These are phyloP conservation scores for Globisporangium recalcitrans DNA, from an alignment of 352 stramenopile species.

Conservation along the genomic window DNA sequence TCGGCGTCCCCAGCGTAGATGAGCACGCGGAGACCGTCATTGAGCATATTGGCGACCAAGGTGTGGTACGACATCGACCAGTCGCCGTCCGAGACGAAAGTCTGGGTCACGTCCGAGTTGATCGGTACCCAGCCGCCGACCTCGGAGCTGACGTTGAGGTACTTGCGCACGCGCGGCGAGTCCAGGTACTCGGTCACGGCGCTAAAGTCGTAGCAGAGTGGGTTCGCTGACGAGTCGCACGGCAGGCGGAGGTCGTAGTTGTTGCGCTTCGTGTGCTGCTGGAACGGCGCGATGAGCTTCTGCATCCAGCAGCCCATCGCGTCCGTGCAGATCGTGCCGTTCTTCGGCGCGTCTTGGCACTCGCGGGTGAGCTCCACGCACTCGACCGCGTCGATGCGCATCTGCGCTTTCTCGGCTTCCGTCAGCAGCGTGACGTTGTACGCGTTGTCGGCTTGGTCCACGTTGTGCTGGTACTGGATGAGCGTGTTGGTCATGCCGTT, in stretches of 20 bases:
- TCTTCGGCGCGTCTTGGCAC: slow-evolving; percentile 7
- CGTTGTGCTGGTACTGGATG: slow-evolving; percentile 23
- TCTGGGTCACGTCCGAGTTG: not conserved
- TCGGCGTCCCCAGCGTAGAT: slow-evolving; percentile 95
- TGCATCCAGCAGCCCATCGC: slow-evolving; percentile 26
- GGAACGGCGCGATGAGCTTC: slow-evolving; percentile 25
- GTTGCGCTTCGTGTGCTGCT: slow-evolving; percentile 28
- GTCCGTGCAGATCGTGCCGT: slow-evolving; percentile 26
- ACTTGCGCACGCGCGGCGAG: not conserved
- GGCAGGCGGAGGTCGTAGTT: slow-evolving; percentile 55
- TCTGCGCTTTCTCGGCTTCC: slow-evolving; percentile 26
- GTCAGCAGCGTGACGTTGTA: slow-evolving; percentile 58
- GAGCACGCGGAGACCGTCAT: slow-evolving; percentile 64
- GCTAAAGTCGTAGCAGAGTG: slow-evolving; percentile 9
- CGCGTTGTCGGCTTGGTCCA: slow-evolving; percentile 51
- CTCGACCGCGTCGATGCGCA: slow-evolving; percentile 25
- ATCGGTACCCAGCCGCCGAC: not conserved
- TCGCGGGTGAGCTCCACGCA: slow-evolving; percentile 18
- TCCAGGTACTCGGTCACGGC: not conserved
- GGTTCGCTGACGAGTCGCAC: slow-evolving; percentile 23
- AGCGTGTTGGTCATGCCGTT: slow-evolving; percentile 48
- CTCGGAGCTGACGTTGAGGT: slow-evolving; percentile 16
- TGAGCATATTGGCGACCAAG: slow-evolving; percentile 73
- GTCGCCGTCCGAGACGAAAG: not conserved
- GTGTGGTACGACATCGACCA: not conserved